Evolutionary conservation across 2,329 filamentous ascomycete genomes (phyloP).

Genomic region (Hymenoscyphus linearis): DNA sequence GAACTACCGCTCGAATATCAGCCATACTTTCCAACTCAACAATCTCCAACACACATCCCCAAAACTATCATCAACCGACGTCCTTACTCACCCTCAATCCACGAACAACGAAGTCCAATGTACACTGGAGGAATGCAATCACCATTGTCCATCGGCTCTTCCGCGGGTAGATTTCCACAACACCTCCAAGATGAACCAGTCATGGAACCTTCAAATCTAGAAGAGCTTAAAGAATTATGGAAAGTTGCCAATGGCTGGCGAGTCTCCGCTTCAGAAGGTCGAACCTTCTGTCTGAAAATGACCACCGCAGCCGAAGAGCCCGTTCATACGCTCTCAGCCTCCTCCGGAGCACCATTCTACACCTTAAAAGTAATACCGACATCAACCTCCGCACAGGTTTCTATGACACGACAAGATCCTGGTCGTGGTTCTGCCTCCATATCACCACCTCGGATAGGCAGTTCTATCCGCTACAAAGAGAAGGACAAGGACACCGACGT

Average conservation of each 20-base stretch:
- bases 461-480: conserved; percentile 3
- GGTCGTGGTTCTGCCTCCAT: conserved; percentile 39
- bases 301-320: conserved; percentile 54
- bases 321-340: conserved; percentile 60
- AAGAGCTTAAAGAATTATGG: conserved; percentile 62
- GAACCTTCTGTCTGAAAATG: conserved; percentile 54
- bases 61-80: conserved; percentile 60
- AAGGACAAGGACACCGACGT: conserved; percentile 38
- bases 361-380: conserved; percentile 59
- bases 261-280: conserved; percentile 53
- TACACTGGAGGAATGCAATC: conserved; percentile 23
- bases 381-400: conserved; percentile 56
- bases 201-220: conserved; percentile 37
- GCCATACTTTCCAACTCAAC: conserved; percentile 63
- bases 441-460: conserved; percentile 18
- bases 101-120: conserved; percentile 19
- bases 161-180: conserved; percentile 26
- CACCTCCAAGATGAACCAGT: conserved; percentile 27
- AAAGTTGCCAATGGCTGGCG: conserved; percentile 66
- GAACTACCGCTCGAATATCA: conserved; percentile 61
- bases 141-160: conserved; percentile 23
- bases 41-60: conserved; percentile 59
- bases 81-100: conserved; percentile 44
- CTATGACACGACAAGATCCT: conserved; percentile 55
- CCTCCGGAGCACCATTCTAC: conserved; percentile 57